phyloP scores from a whole-genome alignment of 1,139 yeast species.

The Zygotorulaspora mrakii region DNA sequence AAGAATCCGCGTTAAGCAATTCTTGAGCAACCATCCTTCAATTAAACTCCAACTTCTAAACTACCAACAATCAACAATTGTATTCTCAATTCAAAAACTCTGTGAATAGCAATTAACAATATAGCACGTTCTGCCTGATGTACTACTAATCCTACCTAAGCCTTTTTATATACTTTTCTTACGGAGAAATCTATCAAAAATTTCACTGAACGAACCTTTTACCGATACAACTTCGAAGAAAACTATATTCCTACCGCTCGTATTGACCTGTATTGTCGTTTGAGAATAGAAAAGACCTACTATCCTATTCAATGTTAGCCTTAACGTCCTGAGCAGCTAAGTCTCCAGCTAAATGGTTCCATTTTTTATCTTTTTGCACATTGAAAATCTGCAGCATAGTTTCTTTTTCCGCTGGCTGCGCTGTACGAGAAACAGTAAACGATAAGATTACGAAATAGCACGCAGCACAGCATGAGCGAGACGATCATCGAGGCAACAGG shows the following conservation, averaged over 20 bases:
- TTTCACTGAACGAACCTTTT: slow-evolving; percentile 4
- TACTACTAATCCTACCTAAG: slow-evolving; percentile 1
- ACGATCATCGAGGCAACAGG: no score
- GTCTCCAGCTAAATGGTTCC: slow-evolving; percentile 2
- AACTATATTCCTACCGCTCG: not conserved
- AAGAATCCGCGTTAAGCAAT: slow-evolving; percentile 32
- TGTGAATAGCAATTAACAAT: not conserved
- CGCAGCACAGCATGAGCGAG: no score
- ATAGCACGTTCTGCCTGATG: not conserved
- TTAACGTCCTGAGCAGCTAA: not conserved
- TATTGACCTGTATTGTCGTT: slow-evolving; percentile 3
- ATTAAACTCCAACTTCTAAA: not conserved
- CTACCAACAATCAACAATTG: slow-evolving; percentile 1
- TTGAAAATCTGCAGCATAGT: not conserved
- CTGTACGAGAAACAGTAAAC: not conserved
- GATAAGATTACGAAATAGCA: not conserved
- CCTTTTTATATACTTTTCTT: slow-evolving; percentile 4
- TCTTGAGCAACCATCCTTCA: slow-evolving; percentile 14
- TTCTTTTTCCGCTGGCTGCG: slow-evolving; percentile 1
- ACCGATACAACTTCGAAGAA: slow-evolving; percentile 3
- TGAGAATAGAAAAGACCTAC: slow-evolving; percentile 3
- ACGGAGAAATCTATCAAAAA: slow-evolving; percentile 1
- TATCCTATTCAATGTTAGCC: not conserved
- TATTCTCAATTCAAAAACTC: not conserved
- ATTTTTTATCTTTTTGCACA: slow-evolving; percentile 2